Base-by-base conservation (phyloP, 345 rosid species). In the Hirschfeldia incana region DNA sequence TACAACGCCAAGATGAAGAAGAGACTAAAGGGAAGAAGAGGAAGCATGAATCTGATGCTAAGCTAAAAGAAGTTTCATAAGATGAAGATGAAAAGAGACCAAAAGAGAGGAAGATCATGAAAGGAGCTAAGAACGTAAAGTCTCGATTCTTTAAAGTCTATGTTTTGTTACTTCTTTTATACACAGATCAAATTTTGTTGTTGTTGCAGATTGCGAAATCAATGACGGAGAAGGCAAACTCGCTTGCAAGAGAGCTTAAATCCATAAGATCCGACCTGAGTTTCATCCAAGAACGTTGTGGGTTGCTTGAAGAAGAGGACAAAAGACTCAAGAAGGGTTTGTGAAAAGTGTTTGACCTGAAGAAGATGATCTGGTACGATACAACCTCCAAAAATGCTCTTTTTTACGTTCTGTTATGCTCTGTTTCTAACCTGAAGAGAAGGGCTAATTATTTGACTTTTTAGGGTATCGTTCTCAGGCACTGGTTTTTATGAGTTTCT, bases 231-330 rank as follows among this genome's bases (percentile, higher is more conserved):
- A 90, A 90, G 76, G 97, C 98, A 6, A 87, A 89, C 78, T 81
- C 99, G 0, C 85, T 95, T 15, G 92, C 97, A 11, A 89, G 90
- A 79, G 97, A 91, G 79, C 85, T 93, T 46, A 88, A 88, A 72
- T 86, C 89, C 6, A 80, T 93, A 72, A 91, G 84, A 77, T 87
- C 93, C 0, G 94, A 91, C 73, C 36, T 95, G 72, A 83, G 86
- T 73, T 93, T 88, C 74, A 69, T 85, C 83, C 98, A 91, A 89
- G 97, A 92, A 81, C 83, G 94, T 46, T 88, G 94, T 61, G 71
- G 79, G 53, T 74, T 93, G 73, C 92, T 91, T 12, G 97, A 92
- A 81, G 98, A 90, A 78, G 97, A 93, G 75, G 93, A 93, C 85
- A 21, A 21, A 21, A 21, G 21, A 21, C 21, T 21, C 21, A 21